Evolutionary conservation across 345 rosid genomes (phyloP).

Genomic region (Hirschfeldia incana): DNA sequence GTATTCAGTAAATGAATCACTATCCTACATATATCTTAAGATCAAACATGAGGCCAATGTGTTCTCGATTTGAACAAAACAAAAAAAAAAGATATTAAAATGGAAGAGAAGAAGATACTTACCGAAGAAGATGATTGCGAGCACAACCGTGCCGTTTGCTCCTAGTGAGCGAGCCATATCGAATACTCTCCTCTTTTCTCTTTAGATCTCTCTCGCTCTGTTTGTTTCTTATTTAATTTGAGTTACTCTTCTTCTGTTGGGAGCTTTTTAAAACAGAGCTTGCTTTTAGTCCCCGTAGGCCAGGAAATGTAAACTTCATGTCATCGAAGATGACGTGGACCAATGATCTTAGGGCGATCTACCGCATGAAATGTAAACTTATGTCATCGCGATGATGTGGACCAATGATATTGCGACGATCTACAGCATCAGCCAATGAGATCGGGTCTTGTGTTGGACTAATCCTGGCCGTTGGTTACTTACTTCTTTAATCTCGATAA

Average conservation of each 20-base stretch:
- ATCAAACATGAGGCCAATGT: background rate
- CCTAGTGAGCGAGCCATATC: constrained; percentile 37
- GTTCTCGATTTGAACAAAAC: background rate
- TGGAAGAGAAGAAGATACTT: constrained; percentile 5
- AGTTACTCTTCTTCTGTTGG: background rate
- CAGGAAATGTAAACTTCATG: constrained; percentile 10
- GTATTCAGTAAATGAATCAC: background rate
- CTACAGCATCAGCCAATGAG: constrained; percentile 21
- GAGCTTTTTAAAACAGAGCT: constrained; percentile 14
- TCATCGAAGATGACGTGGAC: constrained; percentile 33
- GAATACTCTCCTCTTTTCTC: background rate
- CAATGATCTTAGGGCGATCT: constrained; percentile 18
- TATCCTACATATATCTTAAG: background rate
- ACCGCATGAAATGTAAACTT: background rate
- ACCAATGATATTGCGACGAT: background rate
- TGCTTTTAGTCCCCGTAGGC: constrained; percentile 1
- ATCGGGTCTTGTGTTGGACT: constrained; percentile 31
- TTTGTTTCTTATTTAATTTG: background rate
- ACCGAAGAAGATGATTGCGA: constrained; percentile 37
- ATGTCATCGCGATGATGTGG: background rate
- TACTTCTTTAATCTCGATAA: constrained; percentile 9
- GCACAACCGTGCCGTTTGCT: constrained; percentile 24
- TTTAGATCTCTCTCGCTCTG: background rate
- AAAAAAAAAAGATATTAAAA: background rate
- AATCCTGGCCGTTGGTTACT: constrained; percentile 24